Evolutionary conservation across 164 flowering plant genomes (phyloP).

Genomic region (Stephania japonica): DNA sequence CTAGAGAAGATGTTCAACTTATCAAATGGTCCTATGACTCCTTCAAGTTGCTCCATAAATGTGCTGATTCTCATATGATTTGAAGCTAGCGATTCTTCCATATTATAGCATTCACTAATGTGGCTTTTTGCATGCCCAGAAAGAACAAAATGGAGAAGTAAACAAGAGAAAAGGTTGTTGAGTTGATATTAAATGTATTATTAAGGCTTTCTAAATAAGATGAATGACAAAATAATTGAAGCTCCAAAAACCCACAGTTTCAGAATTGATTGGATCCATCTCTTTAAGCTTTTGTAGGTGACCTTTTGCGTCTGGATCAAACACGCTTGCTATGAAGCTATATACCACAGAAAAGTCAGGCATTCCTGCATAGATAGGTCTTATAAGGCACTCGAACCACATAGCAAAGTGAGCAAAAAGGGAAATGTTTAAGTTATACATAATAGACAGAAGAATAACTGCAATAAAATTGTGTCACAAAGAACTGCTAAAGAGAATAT

Average conservation of each 20-base stretch:
- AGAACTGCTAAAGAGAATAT: neutral
- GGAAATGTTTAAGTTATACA: too few relatives aligned
- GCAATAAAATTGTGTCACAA: too few relatives aligned
- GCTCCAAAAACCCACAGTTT: constrained; percentile 6
- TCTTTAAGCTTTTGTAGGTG: constrained; percentile 4
- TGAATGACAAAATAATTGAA: neutral
- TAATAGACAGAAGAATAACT: neutral
- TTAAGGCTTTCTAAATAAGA: neutral
- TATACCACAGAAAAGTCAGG: constrained; percentile 8
- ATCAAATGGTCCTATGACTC: neutral
- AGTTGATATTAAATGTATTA: too few relatives aligned
- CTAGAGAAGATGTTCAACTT: neutral
- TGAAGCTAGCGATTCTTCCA: neutral
- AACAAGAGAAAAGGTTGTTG: too few relatives aligned
- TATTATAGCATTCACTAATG: neutral
- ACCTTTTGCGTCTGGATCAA: constrained; percentile 8
- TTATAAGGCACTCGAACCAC: neutral
- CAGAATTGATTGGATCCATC: constrained; percentile 7
- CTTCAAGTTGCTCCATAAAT: too few relatives aligned
- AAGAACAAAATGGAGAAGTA: too few relatives aligned
- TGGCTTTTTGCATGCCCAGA: neutral
- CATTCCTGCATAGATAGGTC: constrained; percentile 7
- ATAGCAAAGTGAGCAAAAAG: neutral
- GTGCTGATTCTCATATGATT: neutral
- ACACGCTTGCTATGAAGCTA: constrained; percentile 9